Percentiles rank a stretch among this genome's conserved stretches.
Evolutionary conservation across 2,329 filamentous ascomycete species (phyloP).

Genomic region (Fusarium sp.): DNA sequence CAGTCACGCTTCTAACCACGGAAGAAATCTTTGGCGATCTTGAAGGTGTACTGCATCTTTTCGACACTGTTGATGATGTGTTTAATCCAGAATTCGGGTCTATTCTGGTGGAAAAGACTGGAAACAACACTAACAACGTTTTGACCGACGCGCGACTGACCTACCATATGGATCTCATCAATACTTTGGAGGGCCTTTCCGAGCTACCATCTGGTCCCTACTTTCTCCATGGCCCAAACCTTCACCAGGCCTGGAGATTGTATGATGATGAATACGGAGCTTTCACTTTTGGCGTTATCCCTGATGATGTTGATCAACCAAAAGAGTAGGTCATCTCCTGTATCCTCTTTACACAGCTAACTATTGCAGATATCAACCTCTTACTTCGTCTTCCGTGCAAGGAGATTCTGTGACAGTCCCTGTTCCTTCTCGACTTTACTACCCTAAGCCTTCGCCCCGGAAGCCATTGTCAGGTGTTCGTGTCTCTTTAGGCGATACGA

Average conservation of each 20-base stretch:
- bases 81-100: conserved; percentile 53
- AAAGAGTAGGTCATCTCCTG: conserved; percentile 37
- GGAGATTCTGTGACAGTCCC: conserved; percentile 48
- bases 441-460: conserved; percentile 39
- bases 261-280: conserved; percentile 53
- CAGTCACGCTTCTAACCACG: conserved; percentile 54
- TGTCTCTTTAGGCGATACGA: conserved; percentile 50
- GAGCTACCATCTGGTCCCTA: conserved; percentile 55
- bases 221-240: conserved; percentile 54
- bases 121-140: conserved; percentile 11
- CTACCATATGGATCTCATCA: conserved; percentile 39
- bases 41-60: conserved; percentile 48
- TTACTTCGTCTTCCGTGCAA: conserved; percentile 43
- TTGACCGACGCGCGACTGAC: conserved; percentile 5
- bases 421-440: conserved; percentile 54
- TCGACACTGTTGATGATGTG: conserved; percentile 53
- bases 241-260: conserved; percentile 56
- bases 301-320: conserved; percentile 46
- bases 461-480: conserved; percentile 54
- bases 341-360: conserved; percentile 9
- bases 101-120: conserved; percentile 54
- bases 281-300: conserved; percentile 53
- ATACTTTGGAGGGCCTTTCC: conserved; percentile 33
- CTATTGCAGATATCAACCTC: conserved; percentile 46
- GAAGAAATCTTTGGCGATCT: conserved; percentile 53